phyloP scores from a whole-genome alignment of 148 eudicot genomes.

The Amaranthus hypochondriacus region DNA sequence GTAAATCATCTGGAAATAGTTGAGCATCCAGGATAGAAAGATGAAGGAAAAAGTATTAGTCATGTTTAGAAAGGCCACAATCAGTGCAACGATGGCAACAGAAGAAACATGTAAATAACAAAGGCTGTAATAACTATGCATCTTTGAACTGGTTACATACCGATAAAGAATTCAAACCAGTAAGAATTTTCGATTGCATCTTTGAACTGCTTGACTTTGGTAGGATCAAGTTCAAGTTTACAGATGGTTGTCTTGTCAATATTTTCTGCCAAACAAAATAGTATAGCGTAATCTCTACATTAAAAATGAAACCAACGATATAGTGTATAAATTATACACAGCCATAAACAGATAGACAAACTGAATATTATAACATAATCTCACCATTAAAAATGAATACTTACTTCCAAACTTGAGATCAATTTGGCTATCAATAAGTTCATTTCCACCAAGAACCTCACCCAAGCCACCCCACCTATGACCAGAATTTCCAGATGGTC shows the following conservation, averaged over 20 bases:
- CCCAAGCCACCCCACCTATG: constrained; percentile 99
- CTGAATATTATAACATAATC: neutral
- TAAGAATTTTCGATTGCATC: constrained; percentile 86
- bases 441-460: constrained; percentile 96
- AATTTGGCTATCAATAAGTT: constrained; percentile 90
- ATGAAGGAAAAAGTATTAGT: constrained; percentile 22
- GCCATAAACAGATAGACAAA: neutral
- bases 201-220: constrained; percentile 72
- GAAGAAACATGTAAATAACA: neutral
- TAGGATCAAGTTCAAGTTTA: constrained; percentile 68
- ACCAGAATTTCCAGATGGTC: constrained; percentile 50
- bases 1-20: constrained; percentile 65
- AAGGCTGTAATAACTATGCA: neutral
- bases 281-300: neutral
- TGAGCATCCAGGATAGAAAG: constrained; percentile 24
- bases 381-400: constrained; percentile 22
- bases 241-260: constrained; percentile 63
- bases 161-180: constrained; percentile 94
- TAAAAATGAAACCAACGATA: neutral
- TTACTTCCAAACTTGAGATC: constrained; percentile 73
- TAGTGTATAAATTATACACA: neutral
- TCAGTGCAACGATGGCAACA: neutral
- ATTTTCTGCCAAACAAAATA: constrained; percentile 58
- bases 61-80: neutral
- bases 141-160: constrained; percentile 36